These are phyloP conservation scores for Aureoboletus auriporus DNA, from an alignment of 768 basidiomycete species.

Conservation along the genomic window DNA sequence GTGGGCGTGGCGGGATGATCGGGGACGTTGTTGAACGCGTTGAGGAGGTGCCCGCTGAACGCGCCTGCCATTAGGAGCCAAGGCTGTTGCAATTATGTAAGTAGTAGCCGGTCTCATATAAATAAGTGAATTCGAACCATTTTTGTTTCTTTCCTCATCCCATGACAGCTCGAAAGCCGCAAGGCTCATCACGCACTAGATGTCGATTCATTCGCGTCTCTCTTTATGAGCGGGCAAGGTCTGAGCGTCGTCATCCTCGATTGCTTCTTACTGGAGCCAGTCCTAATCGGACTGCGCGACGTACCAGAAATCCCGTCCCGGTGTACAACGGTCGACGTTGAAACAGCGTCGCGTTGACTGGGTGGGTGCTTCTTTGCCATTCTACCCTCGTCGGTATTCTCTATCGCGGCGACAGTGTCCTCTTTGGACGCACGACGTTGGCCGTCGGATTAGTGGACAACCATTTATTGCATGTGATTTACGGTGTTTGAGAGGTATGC, in stretches of 20 bases:
- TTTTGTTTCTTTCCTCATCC: neutral
- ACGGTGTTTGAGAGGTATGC: neutral
- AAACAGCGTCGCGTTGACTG: constrained; percentile 13
- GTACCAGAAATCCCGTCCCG: constrained; percentile 12
- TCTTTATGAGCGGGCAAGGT: constrained; percentile 25
- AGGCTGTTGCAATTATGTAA: too few relatives aligned
- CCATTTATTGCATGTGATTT: too few relatives aligned
- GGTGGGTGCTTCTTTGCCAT: constrained; percentile 2
- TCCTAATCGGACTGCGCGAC: constrained; percentile 13
- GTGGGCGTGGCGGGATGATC: constrained; percentile 21
- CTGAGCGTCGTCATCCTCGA: constrained; percentile 22
- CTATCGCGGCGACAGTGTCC: constrained; percentile 8
- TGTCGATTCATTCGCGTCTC: constrained; percentile 2
- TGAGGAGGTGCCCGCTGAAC: constrained; percentile 55
- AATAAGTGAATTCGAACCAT: too few relatives aligned
- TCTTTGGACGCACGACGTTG: neutral
- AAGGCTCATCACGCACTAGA: constrained; percentile 16
- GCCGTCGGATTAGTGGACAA: neutral
- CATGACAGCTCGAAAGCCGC: constrained; percentile 16
- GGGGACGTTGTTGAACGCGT: constrained; percentile 34
- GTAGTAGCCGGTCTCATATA: too few relatives aligned
- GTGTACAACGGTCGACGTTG: constrained; percentile 8
- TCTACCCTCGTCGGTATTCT: neutral
- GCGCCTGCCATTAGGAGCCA: constrained; percentile 47
- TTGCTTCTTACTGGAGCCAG: constrained; percentile 15